Percentiles rank a stretch among this genome's conserved stretches.
Evolutionary conservation across 768 basidiomycete genomes (phyloP).

Genomic region (Boletus vermiculosoides): DNA sequence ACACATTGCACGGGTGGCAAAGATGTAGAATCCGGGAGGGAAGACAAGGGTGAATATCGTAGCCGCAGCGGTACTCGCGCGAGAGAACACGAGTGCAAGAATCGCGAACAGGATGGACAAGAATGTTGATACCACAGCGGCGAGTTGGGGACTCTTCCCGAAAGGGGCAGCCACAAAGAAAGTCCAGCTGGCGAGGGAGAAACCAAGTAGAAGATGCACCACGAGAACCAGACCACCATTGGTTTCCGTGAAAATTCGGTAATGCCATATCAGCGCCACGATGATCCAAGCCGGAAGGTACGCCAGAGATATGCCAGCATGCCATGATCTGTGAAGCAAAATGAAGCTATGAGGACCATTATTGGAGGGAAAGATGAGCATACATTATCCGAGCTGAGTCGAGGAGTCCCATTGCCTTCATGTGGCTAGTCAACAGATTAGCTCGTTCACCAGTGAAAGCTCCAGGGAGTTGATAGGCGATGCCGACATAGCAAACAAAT

Average conservation of each 20-base stretch:
- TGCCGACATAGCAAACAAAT: conserved; percentile 70
- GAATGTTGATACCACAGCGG: conserved; percentile 66
- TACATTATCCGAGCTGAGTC: conserved; percentile 67
- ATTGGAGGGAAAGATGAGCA: conserved; percentile 12
- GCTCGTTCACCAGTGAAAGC: conserved; percentile 67
- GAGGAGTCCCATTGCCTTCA: conserved; percentile 77
- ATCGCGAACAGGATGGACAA: conserved; percentile 66
- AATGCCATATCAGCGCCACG: conserved; percentile 63
- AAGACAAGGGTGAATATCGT: conserved; percentile 69
- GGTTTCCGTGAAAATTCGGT: conserved; percentile 61
- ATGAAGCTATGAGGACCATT: neutral
- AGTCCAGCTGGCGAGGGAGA: conserved; percentile 68
- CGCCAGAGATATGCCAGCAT: conserved; percentile 57
- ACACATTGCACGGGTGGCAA: conserved; percentile 62
- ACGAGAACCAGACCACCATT: conserved; percentile 58
- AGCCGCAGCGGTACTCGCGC: conserved; percentile 43
- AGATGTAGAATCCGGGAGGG: conserved; percentile 75
- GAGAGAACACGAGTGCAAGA: conserved; percentile 54
- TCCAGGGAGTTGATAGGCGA: conserved; percentile 77
- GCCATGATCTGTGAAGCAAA: conserved; percentile 49
- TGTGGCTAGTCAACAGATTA: conserved; percentile 60
- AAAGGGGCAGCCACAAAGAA: conserved; percentile 70
- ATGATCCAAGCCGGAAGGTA: conserved; percentile 80
- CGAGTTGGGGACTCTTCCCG: conserved; percentile 69
- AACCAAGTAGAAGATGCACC: conserved; percentile 65